A percentile compares a stretch with the other conserved stretches of the same genome.
These are phyloP conservation scores for Bipolaris oryzae DNA, from an alignment of 2,329 filamentous ascomycete species.

Conservation along the genomic window DNA sequence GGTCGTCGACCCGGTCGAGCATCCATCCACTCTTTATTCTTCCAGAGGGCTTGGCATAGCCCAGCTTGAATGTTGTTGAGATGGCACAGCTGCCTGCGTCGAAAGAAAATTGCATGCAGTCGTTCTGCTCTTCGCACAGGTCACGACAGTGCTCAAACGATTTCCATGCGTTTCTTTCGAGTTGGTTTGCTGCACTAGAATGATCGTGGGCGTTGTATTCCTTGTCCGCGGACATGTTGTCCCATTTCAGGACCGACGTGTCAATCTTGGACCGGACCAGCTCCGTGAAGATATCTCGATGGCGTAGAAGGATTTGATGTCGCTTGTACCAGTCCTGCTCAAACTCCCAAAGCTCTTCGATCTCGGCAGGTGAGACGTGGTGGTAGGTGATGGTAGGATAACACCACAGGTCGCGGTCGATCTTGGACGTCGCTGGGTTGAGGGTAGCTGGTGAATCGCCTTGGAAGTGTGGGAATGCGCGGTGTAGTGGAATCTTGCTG, in stretches of 20 bases:
- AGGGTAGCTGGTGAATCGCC: slow-evolving; percentile 52
- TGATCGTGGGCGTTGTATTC: slow-evolving; percentile 47
- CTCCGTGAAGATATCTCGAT: slow-evolving; percentile 47
- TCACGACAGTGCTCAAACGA: slow-evolving; percentile 44
- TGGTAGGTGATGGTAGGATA: slow-evolving; percentile 51
- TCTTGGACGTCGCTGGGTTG: slow-evolving; percentile 45
- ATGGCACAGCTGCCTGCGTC: slow-evolving; percentile 41
- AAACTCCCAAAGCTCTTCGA: slow-evolving; percentile 49
- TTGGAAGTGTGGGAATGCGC: slow-evolving; percentile 54
- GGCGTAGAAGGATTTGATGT: slow-evolving; percentile 43
- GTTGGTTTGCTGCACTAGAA: slow-evolving; percentile 21
- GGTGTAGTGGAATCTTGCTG: slow-evolving; percentile 43
- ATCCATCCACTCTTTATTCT: slow-evolving; percentile 44
- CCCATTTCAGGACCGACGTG: slow-evolving; percentile 35
- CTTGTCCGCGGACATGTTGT: slow-evolving; percentile 46
- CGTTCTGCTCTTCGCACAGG: slow-evolving; percentile 40
- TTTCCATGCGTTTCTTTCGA: slow-evolving; percentile 45
- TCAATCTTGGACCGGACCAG: slow-evolving; percentile 41
- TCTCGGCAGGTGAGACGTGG: slow-evolving; percentile 46
- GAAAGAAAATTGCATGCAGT: slow-evolving; percentile 47
- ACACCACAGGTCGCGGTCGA: slow-evolving; percentile 52
- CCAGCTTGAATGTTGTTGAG: slow-evolving; percentile 38
- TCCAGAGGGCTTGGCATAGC: slow-evolving; percentile 38
- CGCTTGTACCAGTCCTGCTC: slow-evolving; percentile 49
- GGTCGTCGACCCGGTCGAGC: slow-evolving; percentile 43